These are phyloP conservation scores for Leccinum uliginosum DNA, from an alignment of 768 basidiomycete species.

Conservation along the genomic window DNA sequence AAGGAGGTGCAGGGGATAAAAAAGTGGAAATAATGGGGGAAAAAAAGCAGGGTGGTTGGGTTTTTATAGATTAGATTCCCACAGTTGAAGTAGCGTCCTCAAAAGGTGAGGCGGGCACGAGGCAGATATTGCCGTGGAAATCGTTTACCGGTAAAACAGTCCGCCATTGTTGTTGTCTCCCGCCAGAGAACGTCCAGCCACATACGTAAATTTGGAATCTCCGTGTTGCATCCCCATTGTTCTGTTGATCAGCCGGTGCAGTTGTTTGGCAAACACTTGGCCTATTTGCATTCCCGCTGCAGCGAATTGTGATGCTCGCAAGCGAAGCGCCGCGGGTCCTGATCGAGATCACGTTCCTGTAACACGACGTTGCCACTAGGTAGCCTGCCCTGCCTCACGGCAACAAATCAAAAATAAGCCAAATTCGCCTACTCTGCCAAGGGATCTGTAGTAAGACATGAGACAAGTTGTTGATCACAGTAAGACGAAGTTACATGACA, in stretches of 20 bases:
- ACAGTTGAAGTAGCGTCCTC: constrained; percentile 8
- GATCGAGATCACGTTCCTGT: constrained; percentile 5
- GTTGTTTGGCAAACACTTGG: constrained; percentile 4
- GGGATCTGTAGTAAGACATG: constrained; percentile 1
- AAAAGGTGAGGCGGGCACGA: constrained; percentile 50
- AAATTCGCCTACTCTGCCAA: constrained; percentile 15
- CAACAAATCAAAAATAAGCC: constrained; percentile 1
- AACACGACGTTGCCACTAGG: constrained; percentile 7
- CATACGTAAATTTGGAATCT: constrained; percentile 11
- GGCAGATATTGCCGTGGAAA: constrained; percentile 35
- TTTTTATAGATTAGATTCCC: constrained; percentile 52
- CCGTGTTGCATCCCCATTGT: constrained; percentile 2
- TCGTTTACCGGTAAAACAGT: not conserved
- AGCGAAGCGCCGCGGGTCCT: not conserved
- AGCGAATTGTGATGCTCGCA: not conserved
- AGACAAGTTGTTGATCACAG: not conserved
- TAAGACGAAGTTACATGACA: not conserved
- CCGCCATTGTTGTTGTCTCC: constrained; percentile 15
- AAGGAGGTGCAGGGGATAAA: constrained; percentile 26
- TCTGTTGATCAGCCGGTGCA: not conserved
- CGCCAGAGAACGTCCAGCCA: constrained; percentile 9
- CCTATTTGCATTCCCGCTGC: constrained; percentile 1
- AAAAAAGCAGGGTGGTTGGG: constrained; percentile 22
- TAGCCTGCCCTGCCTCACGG: constrained; percentile 9
- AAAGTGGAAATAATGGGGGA: constrained; percentile 21